These are phyloP conservation scores for Apiospora hydei DNA, from an alignment of 2,329 filamentous ascomycete species.

Conservation along the genomic window DNA sequence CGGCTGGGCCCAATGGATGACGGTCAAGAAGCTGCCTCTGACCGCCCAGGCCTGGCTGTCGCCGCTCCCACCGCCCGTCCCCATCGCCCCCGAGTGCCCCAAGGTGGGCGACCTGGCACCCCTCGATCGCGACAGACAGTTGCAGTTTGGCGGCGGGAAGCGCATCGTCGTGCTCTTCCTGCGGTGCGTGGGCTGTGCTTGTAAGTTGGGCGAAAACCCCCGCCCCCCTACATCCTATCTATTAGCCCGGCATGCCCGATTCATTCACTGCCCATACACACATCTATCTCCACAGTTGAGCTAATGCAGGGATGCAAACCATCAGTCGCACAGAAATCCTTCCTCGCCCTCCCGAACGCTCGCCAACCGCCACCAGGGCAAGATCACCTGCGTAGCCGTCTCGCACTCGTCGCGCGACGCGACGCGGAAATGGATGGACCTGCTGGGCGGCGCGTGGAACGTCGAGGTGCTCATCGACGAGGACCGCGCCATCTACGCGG, in stretches of 20 bases:
- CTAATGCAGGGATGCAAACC: conserved; percentile 8
- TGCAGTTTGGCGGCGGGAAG: conserved; percentile 52
- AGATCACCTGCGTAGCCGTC: conserved; percentile 63
- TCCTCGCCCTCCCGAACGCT: conserved; percentile 62
- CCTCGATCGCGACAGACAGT: conserved; percentile 52
- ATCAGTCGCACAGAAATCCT: conserved; percentile 63
- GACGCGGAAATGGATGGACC: conserved; percentile 63
- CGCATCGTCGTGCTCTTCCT: conserved; percentile 59
- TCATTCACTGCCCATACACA: too few relatives aligned
- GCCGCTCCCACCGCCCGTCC: conserved; percentile 58
- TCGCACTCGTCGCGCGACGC: conserved; percentile 65
- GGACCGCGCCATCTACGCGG: conserved; percentile 62
- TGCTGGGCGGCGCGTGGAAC: conserved; percentile 64
- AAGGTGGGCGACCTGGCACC: conserved; percentile 57
- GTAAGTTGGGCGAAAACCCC: conserved; percentile 43
- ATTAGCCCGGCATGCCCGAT: too few relatives aligned
- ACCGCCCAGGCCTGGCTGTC: conserved; percentile 62
- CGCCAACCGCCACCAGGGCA: conserved; percentile 56
- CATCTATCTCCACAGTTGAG: too few relatives aligned
- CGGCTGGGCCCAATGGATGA: conserved; percentile 54
- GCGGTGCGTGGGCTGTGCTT: conserved; percentile 63
- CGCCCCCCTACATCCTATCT: too few relatives aligned
- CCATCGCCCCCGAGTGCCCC: conserved; percentile 52
- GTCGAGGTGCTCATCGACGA: conserved; percentile 64
- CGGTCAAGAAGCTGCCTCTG: conserved; percentile 56